Evolutionary conservation across 1,139 yeast species (phyloP).

Genomic region (Yamadazyma taylorii): DNA sequence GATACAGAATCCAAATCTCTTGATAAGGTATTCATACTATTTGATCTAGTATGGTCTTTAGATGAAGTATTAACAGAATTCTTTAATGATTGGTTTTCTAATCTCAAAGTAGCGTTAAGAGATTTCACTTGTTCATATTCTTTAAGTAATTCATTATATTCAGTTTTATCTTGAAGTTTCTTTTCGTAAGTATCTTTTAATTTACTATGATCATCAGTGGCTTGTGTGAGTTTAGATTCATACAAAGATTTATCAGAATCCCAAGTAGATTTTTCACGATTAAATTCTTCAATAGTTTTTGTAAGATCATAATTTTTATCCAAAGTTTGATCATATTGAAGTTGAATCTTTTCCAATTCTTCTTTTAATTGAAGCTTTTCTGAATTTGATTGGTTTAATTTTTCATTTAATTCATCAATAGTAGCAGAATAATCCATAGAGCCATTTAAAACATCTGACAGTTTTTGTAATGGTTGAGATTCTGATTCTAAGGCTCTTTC

Average conservation of each 20-base stretch:
- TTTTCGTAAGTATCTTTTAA: conserved; percentile 9
- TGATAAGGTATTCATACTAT: conserved; percentile 13
- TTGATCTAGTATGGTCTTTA: conserved; percentile 17
- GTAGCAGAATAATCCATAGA: conserved; percentile 6
- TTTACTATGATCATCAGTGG: not conserved
- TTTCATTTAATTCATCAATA: conserved; percentile 15
- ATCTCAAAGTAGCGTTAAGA: conserved; percentile 35
- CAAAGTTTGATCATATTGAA: conserved; percentile 9
- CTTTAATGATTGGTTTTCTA: conserved; percentile 43
- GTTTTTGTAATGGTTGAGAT: conserved; percentile 2
- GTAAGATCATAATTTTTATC: conserved; percentile 12
- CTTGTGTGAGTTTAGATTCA: not conserved
- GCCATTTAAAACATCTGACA: not conserved
- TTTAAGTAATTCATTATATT: conserved; percentile 14
- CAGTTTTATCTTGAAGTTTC: conserved; percentile 11
- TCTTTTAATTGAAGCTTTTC: conserved; percentile 15
- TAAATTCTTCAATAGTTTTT: conserved; percentile 10
- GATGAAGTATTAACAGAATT: conserved; percentile 18
- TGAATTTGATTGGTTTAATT: conserved; percentile 9
- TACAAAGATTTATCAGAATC: not conserved
- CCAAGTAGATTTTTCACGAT: conserved; percentile 10
- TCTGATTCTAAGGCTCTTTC: no score
- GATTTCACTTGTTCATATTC: conserved; percentile 31
- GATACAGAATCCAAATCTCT: conserved; percentile 10
- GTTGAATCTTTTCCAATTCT: conserved; percentile 15